Evolutionary conservation across 306 rosid species (phyloP).

Genomic region (Castanea crenata): DNA sequence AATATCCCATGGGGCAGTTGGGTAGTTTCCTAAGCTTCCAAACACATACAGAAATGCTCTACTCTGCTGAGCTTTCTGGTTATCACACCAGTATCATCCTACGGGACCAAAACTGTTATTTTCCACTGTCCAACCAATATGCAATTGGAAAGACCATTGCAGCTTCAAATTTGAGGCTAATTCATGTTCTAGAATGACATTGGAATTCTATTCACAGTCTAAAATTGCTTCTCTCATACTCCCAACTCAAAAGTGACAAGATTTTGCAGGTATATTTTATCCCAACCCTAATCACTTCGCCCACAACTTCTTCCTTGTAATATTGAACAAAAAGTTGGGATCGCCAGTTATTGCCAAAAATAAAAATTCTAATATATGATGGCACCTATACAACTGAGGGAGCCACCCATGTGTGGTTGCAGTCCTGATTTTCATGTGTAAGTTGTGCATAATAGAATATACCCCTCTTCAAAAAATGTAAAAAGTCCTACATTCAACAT

Average conservation of each 20-base stretch:
- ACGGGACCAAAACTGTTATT: background rate
- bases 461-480: background rate
- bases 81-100: background rate
- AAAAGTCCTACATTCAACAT: background rate
- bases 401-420: background rate
- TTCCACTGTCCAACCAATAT: background rate
- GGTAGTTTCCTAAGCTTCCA: too few species aligned
- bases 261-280: too few species aligned
- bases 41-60: background rate
- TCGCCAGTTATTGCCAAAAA: too few species aligned
- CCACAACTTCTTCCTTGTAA: too few species aligned
- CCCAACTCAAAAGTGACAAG: too few species aligned
- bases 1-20: too few species aligned
- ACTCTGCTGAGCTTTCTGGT: background rate
- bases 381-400: background rate
- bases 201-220: too few species aligned
- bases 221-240: too few species aligned
- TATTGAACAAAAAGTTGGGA: too few species aligned
- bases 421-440: background rate
- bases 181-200: background rate
- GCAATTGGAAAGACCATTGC: background rate
- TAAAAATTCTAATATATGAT: background rate
- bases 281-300: too few species aligned
- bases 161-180: background rate
- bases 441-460: background rate